These are phyloP conservation scores for Pleodorina starrii DNA, from an alignment of 139 green algal genomes.

Conservation along the genomic window DNA sequence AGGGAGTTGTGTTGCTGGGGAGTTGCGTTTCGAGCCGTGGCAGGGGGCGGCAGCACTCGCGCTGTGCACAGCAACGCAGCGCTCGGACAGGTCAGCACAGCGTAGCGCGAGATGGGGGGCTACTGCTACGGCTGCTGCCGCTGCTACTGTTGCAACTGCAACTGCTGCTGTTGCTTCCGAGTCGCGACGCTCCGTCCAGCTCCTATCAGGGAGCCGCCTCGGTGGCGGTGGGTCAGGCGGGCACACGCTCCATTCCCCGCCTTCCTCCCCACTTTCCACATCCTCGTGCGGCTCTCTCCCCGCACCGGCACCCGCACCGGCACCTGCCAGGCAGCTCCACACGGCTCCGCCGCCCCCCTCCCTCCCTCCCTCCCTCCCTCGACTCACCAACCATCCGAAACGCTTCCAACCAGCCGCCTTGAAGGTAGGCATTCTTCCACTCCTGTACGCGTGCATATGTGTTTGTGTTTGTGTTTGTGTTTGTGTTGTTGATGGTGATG, in stretches of 20 bases:
- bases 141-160: too few species aligned
- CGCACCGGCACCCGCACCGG: neutral
- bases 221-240: neutral
- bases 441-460: neutral
- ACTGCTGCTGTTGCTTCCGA: too few species aligned
- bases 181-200: too few species aligned
- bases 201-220: neutral
- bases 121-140: too few species aligned
- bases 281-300: neutral
- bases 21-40: too few species aligned
- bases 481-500: too few species aligned
- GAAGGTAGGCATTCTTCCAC: neutral
- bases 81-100: too few species aligned
- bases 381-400: neutral
- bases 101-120: too few species aligned
- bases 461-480: too few species aligned
- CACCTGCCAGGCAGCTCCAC: neutral
- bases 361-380: neutral
- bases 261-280: neutral
- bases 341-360: neutral
- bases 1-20: too few species aligned
- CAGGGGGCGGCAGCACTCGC: too few species aligned
- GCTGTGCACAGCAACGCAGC: too few species aligned
- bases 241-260: neutral
- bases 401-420: neutral